Evolutionary conservation across 2,329 filamentous ascomycete species (phyloP).

Genomic region (Zopfia rhizophila): DNA sequence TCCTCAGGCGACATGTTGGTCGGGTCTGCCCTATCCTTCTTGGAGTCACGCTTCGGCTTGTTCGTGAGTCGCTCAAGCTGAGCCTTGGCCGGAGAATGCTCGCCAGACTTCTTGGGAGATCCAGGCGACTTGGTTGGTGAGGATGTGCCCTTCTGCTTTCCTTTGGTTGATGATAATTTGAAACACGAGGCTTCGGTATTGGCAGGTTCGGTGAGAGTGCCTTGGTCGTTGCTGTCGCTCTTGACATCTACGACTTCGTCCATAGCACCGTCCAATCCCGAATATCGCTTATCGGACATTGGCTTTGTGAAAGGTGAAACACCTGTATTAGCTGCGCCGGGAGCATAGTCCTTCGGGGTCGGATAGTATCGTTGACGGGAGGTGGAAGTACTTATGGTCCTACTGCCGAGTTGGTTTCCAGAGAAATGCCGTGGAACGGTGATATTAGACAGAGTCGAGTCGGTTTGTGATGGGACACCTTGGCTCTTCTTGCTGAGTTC

Average conservation of each 20-base stretch:
- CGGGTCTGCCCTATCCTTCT: conserved; percentile 43
- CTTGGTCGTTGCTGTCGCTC: conserved; percentile 25
- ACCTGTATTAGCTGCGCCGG: conserved; percentile 17
- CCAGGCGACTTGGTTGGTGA: conserved; percentile 37
- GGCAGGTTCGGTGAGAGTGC: conserved; percentile 23
- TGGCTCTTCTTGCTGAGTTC: conserved; percentile 22
- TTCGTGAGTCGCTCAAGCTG: conserved; percentile 60
- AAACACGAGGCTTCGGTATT: conserved; percentile 45
- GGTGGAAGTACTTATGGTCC: conserved; percentile 30
- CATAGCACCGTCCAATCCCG: conserved; percentile 51
- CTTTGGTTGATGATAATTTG: conserved; percentile 38
- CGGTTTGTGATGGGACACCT: conserved; percentile 23
- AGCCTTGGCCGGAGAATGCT: conserved; percentile 57
- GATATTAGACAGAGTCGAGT: conserved; percentile 19
- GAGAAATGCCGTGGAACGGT: conserved; percentile 31
- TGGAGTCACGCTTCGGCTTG: conserved; percentile 54
- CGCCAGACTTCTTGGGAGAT: conserved; percentile 49
- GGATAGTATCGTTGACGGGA: conserved; percentile 39
- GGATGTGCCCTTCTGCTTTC: conserved; percentile 42
- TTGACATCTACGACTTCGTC: conserved; percentile 47
- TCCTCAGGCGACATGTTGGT: conserved; percentile 49
- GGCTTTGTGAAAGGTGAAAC: conserved; percentile 24
- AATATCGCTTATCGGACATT: conserved; percentile 38
- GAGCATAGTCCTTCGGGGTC: conserved; percentile 33
- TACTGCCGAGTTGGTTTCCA: conserved; percentile 38